A percentile compares a stretch with the other conserved stretches of the same genome.
These are phyloP conservation scores for Dictyostelium intermedium DNA, from an alignment of 78 protist genomes.

Conservation along the genomic window DNA sequence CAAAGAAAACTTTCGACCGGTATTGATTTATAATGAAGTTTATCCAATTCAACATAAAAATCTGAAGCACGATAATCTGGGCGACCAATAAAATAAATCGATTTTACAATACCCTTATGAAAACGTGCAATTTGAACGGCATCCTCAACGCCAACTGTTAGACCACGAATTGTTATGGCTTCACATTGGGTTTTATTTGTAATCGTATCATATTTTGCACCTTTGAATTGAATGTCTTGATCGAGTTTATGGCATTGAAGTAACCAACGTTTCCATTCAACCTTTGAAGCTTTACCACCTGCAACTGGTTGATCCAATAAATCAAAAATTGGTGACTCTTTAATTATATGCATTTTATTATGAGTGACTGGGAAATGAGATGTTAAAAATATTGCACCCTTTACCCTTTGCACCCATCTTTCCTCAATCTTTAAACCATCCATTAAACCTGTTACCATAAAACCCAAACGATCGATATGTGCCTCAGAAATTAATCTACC, in stretches of 20 bases:
- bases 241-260: slow-evolving; percentile 61
- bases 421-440: slow-evolving; percentile 52
- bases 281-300: not conserved
- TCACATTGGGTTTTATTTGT: slow-evolving; percentile 41
- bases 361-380: slow-evolving; percentile 78
- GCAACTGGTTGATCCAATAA: not conserved
- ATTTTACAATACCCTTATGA: slow-evolving; percentile 4
- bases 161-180: slow-evolving; percentile 20
- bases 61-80: slow-evolving; percentile 28
- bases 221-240: slow-evolving; percentile 67
- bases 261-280: slow-evolving; percentile 63
- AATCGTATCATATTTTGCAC: not conserved
- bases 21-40: slow-evolving; percentile 20
- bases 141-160: not conserved
- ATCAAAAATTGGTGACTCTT: slow-evolving; percentile 36
- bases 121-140: not conserved
- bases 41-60: not conserved
- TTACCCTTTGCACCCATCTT: slow-evolving; percentile 51
- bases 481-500: slow-evolving; percentile 76
- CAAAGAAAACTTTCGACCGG: not conserved
- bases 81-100: slow-evolving; percentile 26
- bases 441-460: slow-evolving; percentile 32
- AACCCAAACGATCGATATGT: slow-evolving; percentile 70
- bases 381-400: slow-evolving; percentile 56
- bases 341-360: slow-evolving; percentile 79